A percentile compares a stretch with the other conserved stretches of the same genome.
Conservation (phyloP, 2,329 filamentous ascomycete species). For the Ramichloridium luteum region DNA sequence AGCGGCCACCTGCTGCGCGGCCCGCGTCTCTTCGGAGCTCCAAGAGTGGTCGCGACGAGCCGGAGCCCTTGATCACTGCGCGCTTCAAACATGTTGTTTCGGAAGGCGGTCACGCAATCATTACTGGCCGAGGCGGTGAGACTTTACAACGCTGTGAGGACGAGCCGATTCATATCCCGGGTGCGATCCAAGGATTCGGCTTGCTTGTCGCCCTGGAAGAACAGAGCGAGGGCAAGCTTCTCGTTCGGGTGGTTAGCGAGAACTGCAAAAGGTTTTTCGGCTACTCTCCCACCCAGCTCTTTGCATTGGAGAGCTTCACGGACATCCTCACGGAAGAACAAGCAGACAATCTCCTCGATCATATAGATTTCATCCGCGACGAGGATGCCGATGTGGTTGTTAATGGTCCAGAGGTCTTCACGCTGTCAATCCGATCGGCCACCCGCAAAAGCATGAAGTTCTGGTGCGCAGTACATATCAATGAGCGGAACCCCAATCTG, state of each 20-base stretch:
- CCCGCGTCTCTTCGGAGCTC: conserved; percentile 21
- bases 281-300: conserved; percentile 64
- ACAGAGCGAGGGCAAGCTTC: conserved; percentile 52
- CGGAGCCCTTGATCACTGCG: conserved; percentile 47
- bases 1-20: conserved; percentile 16
- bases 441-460: conserved; percentile 50
- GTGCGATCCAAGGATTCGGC: conserved; percentile 70
- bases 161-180: conserved; percentile 79
- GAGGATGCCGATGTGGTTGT: conserved; percentile 62
- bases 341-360: conserved; percentile 69
- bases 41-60: conserved; percentile 30
- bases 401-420: conserved; percentile 80
- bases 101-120: conserved; percentile 66
- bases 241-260: conserved; percentile 66
- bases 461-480: conserved; percentile 80
- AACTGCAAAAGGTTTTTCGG: conserved; percentile 67
- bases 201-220: conserved; percentile 63
- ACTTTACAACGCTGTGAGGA: conserved; percentile 74
- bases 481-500: conserved; percentile 52
- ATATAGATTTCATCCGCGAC: conserved; percentile 77
- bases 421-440: conserved; percentile 55
- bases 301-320: conserved; percentile 62
- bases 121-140: conserved; percentile 63
- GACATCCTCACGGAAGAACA: conserved; percentile 77
- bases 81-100: conserved; percentile 70